These are phyloP conservation scores for Pseudocercospora macadamiae DNA, from an alignment of 2,329 filamentous ascomycete genomes.

Conservation along the genomic window DNA sequence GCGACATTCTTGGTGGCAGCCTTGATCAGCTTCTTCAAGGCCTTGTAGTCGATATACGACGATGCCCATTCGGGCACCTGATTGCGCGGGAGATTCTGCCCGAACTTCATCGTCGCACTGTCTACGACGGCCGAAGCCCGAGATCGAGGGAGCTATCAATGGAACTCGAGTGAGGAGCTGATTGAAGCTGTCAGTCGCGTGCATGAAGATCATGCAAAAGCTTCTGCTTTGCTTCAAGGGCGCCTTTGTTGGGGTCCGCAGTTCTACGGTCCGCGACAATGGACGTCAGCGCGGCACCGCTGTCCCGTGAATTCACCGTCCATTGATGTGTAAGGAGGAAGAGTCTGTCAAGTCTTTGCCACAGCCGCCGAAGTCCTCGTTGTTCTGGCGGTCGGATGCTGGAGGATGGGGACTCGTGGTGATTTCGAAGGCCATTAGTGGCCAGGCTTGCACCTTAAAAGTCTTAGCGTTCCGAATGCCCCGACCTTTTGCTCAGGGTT, in stretches of 20 bases:
- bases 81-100: slow-evolving; percentile 69
- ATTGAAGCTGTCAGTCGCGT: not conserved
- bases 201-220: slow-evolving; percentile 1
- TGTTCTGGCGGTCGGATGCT: not conserved
- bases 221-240: not conserved
- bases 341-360: not conserved
- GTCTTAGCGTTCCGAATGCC: too few relatives aligned
- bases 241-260: slow-evolving; percentile 5
- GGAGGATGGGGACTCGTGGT: not conserved
- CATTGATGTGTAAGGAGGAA: not conserved
- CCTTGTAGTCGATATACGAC: slow-evolving; percentile 86
- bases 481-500: too few relatives aligned
- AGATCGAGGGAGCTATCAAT: too few relatives aligned
- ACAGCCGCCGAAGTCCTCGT: not conserved
- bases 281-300: not conserved
- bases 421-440: not conserved
- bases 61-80: slow-evolving; percentile 86
- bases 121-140: slow-evolving; percentile 4
- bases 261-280: not conserved
- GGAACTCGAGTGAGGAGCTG: not conserved
- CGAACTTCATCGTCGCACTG: slow-evolving; percentile 43
- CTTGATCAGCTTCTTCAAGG: slow-evolving; percentile 94
- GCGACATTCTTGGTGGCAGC: slow-evolving; percentile 59
- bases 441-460: too few relatives aligned
- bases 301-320: not conserved